Percentiles rank a stretch among this genome's conserved stretches.
Conservation (phyloP, 2,329 filamentous ascomycete genomes). For the Fusarium sp. region DNA sequence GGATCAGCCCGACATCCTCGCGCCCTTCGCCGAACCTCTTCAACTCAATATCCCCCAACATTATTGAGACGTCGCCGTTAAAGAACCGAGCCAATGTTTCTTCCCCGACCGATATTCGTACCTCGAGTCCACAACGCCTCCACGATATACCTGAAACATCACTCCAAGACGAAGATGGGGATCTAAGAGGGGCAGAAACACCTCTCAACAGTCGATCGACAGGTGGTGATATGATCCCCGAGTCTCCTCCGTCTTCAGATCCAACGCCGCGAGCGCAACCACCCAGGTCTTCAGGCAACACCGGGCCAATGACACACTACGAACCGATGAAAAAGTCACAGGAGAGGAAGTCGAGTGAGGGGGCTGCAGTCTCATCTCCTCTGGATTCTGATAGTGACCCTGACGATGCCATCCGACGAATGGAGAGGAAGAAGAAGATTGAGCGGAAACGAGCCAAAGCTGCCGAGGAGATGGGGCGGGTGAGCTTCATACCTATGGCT, state of each 20-base stretch:
- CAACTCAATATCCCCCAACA: slow-evolving; percentile 61
- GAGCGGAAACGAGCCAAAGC: slow-evolving; percentile 56
- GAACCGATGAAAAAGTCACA: slow-evolving; percentile 62
- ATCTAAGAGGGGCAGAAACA: slow-evolving; percentile 41
- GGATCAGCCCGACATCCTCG: slow-evolving; percentile 67
- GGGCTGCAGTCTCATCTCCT: slow-evolving; percentile 34
- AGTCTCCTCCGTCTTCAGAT: slow-evolving; percentile 50
- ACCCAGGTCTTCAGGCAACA: slow-evolving; percentile 38
- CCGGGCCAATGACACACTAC: slow-evolving; percentile 56
- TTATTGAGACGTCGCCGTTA: slow-evolving; percentile 60
- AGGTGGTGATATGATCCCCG: slow-evolving; percentile 51
- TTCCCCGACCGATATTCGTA: slow-evolving; percentile 56
- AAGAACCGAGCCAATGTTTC: slow-evolving; percentile 62
- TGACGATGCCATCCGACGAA: slow-evolving; percentile 49
- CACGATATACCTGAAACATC: slow-evolving; percentile 49
- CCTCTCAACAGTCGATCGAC: slow-evolving; percentile 40
- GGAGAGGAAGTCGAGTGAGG: slow-evolving; percentile 51
- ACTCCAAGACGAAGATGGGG: slow-evolving; percentile 33
- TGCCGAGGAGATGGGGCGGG: slow-evolving; percentile 55
- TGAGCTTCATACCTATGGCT: slow-evolving; percentile 51
- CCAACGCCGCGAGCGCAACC: slow-evolving; percentile 36
- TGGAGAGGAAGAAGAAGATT: slow-evolving; percentile 53
- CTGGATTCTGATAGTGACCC: slow-evolving; percentile 51
- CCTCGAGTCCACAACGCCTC: slow-evolving; percentile 56
- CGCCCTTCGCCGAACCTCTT: slow-evolving; percentile 66